These are phyloP conservation scores for Drosera spatulata DNA, from an alignment of 179 eudicot genomes.

Conservation along the genomic window DNA sequence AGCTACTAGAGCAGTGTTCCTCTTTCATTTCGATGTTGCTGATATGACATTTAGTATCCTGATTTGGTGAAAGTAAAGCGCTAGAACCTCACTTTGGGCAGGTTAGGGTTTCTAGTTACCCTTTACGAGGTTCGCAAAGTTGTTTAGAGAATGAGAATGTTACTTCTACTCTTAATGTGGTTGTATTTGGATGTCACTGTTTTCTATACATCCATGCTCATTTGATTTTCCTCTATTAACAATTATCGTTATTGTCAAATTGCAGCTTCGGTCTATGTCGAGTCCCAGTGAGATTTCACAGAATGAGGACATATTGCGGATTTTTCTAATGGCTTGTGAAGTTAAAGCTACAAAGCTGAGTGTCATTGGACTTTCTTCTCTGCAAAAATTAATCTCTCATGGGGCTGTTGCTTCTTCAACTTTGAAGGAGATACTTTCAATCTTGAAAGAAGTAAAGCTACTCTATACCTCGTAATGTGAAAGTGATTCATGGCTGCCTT, in stretches of 20 bases:
- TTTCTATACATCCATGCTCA: neutral
- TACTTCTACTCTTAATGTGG: neutral
- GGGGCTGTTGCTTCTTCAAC: conserved; percentile 91
- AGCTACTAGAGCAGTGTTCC: too few species aligned
- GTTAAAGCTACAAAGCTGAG: conserved; percentile 77
- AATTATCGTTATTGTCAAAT: conserved; percentile 1
- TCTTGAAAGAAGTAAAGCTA: conserved; percentile 82
- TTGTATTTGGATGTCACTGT: conserved; percentile 3
- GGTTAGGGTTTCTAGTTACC: too few species aligned
- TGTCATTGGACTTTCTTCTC: conserved; percentile 88
- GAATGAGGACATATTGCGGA: conserved; percentile 83
- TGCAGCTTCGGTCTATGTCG: conserved; percentile 90
- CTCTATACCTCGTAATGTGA: too few species aligned
- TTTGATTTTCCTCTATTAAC: neutral
- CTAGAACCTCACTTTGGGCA: too few species aligned
- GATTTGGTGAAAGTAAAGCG: too few species aligned
- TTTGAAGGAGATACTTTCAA: conserved; percentile 70
- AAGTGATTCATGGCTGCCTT: too few species aligned
- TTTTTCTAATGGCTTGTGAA: conserved; percentile 98
- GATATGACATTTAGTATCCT: too few species aligned
- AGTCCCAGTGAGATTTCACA: conserved; percentile 87
- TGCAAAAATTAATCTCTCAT: conserved; percentile 94
- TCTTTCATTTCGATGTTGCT: too few species aligned
- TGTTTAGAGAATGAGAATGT: too few species aligned
- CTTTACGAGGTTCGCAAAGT: too few species aligned